Evolutionary conservation across 176 grass and related monocot genomes (phyloP).

Genomic region (Oryza meridionalis): DNA sequence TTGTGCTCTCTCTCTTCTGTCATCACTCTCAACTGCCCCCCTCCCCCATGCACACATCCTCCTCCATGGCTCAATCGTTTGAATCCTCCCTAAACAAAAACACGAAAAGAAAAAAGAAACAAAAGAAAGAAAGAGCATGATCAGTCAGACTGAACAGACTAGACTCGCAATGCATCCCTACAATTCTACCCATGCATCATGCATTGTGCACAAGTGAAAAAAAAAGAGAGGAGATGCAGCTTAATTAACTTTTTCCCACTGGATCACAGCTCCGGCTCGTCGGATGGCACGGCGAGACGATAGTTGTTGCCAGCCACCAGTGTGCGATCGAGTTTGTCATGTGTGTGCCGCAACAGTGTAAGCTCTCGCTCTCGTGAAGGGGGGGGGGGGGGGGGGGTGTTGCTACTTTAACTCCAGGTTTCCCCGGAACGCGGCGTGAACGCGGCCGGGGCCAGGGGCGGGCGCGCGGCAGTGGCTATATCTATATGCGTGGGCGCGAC

Average conservation of each 20-base stretch:
- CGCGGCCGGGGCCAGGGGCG: constrained; percentile 25
- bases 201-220: not conserved
- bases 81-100: not conserved
- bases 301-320: too few relatives aligned
- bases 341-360: too few relatives aligned
- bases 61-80: not conserved
- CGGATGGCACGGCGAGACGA: not conserved
- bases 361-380: not conserved
- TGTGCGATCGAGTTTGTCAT: too few relatives aligned
- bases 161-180: not conserved
- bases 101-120: too few relatives aligned
- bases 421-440: constrained; percentile 39
- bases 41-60: not conserved
- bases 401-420: constrained; percentile 5
- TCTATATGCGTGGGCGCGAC: constrained; percentile 11
- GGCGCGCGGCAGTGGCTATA: constrained; percentile 15
- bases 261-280: not conserved
- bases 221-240: not conserved
- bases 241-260: not conserved
- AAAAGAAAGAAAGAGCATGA: too few relatives aligned
- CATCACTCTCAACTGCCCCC: constrained; percentile 43
- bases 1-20: constrained; percentile 99
- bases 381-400: too few relatives aligned
- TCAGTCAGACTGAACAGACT: too few relatives aligned
- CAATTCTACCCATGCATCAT: not conserved